Evolutionary conservation across 78 protist species (phyloP).

Genomic region (Cavenderia fasciculata): DNA sequence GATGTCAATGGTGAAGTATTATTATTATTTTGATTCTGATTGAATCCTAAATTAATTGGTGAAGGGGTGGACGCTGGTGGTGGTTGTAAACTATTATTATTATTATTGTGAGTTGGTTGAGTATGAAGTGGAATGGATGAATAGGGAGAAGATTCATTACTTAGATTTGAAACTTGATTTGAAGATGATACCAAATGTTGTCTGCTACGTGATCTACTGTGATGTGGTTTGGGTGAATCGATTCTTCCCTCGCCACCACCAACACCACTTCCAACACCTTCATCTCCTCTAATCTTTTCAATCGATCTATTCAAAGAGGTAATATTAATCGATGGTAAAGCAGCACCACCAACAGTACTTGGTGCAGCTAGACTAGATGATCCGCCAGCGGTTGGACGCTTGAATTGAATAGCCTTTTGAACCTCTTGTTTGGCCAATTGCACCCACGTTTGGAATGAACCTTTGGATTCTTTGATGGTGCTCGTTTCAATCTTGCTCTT

Average conservation of each 20-base stretch:
- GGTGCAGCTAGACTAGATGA: neutral
- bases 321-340: no score
- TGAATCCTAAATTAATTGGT: no score
- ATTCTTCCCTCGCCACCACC: slow-evolving; percentile 28
- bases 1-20: no score
- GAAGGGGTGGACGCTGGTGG: no score
- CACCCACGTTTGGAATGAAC: slow-evolving; percentile 56
- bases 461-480: slow-evolving; percentile 76
- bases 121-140: neutral
- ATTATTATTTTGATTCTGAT: no score
- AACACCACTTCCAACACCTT: neutral
- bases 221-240: slow-evolving; percentile 69
- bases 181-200: slow-evolving; percentile 45
- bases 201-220: slow-evolving; percentile 39
- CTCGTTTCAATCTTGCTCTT: slow-evolving; percentile 78
- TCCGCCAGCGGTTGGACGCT: no score
- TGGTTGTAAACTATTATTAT: no score
- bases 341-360: neutral
- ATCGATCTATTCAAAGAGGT: neutral
- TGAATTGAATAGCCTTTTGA: slow-evolving; percentile 45
- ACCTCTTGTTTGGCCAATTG: slow-evolving; percentile 65
- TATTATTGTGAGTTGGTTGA: neutral
- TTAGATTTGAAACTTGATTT: neutral
- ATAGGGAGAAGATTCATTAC: neutral
- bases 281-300: neutral